Evolutionary conservation across 2,329 filamentous ascomycete genomes (phyloP), one percentile per base, ranked within the genome.

Genomic region (Helminthosporium solani): DNA sequence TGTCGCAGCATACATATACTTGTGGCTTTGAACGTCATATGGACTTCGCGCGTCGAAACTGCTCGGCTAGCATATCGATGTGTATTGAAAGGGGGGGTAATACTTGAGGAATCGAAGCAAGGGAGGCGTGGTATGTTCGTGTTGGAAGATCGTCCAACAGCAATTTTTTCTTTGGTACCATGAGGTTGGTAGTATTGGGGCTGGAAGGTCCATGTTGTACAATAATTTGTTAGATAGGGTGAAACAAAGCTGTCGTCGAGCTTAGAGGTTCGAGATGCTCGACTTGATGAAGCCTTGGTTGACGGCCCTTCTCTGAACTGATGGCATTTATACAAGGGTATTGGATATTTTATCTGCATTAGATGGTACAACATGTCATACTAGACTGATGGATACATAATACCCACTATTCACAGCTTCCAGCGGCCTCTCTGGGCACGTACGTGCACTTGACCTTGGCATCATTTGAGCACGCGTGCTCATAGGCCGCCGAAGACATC

Each of bases 241-340:
- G n/a, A n/a, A 34, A 66, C 58, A 8, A 69, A 49, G 18, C 65
- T 68, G 9, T 67, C 61, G 34, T 69, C 66, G 3, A 69, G 40
- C 19, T 55, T 49, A 3, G 53, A 47, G 11, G 50, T 55, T 34
- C 49, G 44, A 3, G 53, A 47, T 9, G 50, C 54, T 34, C 49
- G 44, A 33, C 28, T 27, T 28, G 39, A 21, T 2, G 36, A 18
- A 15, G 50, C 11, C 51, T 47, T 3, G 53, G 50, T 12, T 52
- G 39, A 18, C 58, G 59, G 15, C 57, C 53, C 47, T 57, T 61
- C n/a, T 8, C 33, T 39, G 11, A 61, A 43, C 14, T 56, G 54
- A 19, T 53, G 47, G 33, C 58, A 61, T 40, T 56, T 50, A 43
- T 12, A 31, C 33, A 28, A 40, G 30, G 30, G 23, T 18, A 18